Evolutionary conservation across 2,329 filamentous ascomycete genomes (phyloP), one percentile per base, ranked within the genome.

Genomic region (Ceratocystis destructans): DNA sequence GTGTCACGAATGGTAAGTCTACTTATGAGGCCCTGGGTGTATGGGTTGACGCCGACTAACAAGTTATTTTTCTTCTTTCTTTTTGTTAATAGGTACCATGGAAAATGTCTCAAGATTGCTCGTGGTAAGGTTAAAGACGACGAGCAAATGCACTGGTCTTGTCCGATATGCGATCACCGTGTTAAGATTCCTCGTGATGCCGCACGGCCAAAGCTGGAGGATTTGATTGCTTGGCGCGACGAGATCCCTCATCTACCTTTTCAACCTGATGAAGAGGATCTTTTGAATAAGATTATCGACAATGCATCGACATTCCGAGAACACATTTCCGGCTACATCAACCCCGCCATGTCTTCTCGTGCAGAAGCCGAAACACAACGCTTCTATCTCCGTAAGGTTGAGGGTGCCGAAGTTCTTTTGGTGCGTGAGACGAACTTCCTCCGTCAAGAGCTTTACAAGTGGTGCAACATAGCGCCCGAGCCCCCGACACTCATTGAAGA

Each of bases 61-160:
- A 41, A 15, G 37, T 48, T 2, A 7, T 48, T 15, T 61, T n/a
- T 31, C 22, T 41, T 41, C 1, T 10, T 61, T 28, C 65, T 57
- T 7, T 20, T 4, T 25, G 1, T 20, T n/a, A 20, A 25, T 57
- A 92, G 88, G 89, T 99, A 99, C 73, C 94, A 99, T 72, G 93
- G 94, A 68, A 97, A 96, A 75, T 99, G 94, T 72, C 80, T 99
- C 46, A 99, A 99, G 78, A 96, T 99, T 72, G 94, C 94, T 2
- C 85, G 94, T 62, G 94, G 94, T 64, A 99, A 97, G 74, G 90
- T 99, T 71, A 97, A 97, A 77, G 94, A 97, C 73, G 93, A 96
- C 69, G 94, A 97, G 73, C 96, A 96, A 74, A 66, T 69, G 41
- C 68, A 66, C 7, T 99, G 96, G 74, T 97, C 93, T 1, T 99